Evolutionary conservation across 176 grass and related monocot species (phyloP).

Genomic region (Zizania latifolia): DNA sequence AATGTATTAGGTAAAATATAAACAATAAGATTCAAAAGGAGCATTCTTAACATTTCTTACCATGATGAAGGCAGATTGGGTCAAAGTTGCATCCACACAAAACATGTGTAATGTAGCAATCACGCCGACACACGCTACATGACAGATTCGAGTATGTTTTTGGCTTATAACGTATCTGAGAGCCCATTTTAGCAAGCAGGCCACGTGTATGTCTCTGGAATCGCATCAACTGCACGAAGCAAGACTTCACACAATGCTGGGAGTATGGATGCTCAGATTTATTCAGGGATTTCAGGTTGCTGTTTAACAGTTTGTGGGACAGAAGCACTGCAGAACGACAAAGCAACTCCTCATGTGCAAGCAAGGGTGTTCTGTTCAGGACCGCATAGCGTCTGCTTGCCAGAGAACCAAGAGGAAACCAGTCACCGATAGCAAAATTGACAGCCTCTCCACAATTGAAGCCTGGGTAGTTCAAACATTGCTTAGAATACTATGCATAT

Average conservation of each 20-base stretch:
- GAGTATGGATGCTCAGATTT: conserved; percentile 46
- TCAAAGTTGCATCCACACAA: conserved; percentile 63
- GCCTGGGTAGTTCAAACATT: conserved; percentile 39
- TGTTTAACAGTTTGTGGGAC: conserved; percentile 34
- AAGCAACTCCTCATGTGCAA: conserved; percentile 86
- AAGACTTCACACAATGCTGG: conserved; percentile 55
- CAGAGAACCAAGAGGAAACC: conserved; percentile 61
- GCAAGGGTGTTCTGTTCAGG: conserved; percentile 60
- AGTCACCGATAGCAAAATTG: conserved; percentile 69
- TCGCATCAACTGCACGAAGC: conserved; percentile 72
- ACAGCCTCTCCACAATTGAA: conserved; percentile 93
- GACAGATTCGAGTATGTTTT: conserved; percentile 34
- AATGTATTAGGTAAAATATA: conserved; percentile 9
- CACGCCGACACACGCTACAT: conserved; percentile 76
- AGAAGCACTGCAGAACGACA: conserved; percentile 68
- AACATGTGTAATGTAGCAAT: conserved; percentile 79
- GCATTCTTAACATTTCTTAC: conserved; percentile 40
- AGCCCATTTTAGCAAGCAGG: conserved; percentile 55
- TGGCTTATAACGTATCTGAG: conserved; percentile 48
- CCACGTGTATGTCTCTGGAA: conserved; percentile 43
- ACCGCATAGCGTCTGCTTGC: conserved; percentile 63
- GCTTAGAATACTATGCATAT: conserved; percentile 3
- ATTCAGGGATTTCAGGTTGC: conserved; percentile 20
- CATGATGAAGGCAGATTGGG: conserved; percentile 84
- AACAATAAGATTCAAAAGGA: not conserved